Evolutionary conservation across 768 basidiomycete genomes (phyloP).

Genomic region (Macrolepiota dolichaula): DNA sequence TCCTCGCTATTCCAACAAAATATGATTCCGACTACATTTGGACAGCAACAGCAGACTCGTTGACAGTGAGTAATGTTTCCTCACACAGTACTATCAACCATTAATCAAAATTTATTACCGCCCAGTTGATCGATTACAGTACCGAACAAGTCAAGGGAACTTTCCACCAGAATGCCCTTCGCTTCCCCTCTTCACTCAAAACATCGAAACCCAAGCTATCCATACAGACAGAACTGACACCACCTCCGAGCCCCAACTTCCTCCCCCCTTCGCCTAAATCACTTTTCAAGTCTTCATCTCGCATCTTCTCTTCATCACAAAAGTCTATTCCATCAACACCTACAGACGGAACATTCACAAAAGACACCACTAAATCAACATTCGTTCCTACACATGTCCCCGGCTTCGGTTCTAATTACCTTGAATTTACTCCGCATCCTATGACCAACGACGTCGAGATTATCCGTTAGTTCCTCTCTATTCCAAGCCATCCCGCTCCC

Average conservation of each 20-base stretch:
- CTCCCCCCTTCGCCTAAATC: conserved; percentile 10
- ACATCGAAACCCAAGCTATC: conserved; percentile 19
- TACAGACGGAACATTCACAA: conserved; percentile 20
- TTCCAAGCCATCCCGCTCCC: not conserved
- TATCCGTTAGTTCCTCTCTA: conserved; percentile 35
- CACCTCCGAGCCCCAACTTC: not conserved
- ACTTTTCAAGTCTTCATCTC: conserved; percentile 16
- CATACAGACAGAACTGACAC: conserved; percentile 10
- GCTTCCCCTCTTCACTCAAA: conserved; percentile 32
- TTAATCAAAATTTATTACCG: conserved; percentile 5
- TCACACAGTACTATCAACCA: not conserved
- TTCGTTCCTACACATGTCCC: conserved; percentile 51
- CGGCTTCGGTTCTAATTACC: conserved; percentile 52
- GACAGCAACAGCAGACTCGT: conserved; percentile 51
- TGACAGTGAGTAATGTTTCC: conserved; percentile 37
- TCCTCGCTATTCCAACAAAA: conserved; percentile 58
- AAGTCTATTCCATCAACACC: conserved; percentile 21
- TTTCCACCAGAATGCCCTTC: conserved; percentile 49
- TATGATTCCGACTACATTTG: conserved; percentile 61
- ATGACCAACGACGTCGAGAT: conserved; percentile 49
- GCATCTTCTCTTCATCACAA: conserved; percentile 10
- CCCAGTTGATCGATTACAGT: conserved; percentile 51
- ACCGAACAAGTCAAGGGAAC: conserved; percentile 45
- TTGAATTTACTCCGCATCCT: conserved; percentile 52
- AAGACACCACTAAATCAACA: conserved; percentile 22